Conservation (phyloP, 768 basidiomycete genomes). For the Peribolospora baueri region DNA sequence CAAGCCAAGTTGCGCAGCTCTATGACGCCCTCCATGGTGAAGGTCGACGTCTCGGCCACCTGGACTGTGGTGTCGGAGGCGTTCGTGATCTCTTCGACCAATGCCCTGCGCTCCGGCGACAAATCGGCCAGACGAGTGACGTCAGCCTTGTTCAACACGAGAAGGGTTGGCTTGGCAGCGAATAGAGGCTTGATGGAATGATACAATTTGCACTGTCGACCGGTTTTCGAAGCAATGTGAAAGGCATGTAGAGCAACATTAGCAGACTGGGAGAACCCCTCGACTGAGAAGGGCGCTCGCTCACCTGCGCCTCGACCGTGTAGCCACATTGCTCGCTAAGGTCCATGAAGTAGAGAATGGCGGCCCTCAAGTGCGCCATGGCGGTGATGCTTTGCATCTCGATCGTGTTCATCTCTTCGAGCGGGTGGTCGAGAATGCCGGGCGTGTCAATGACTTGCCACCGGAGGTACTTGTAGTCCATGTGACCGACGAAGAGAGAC, state of each 20-base stretch:
- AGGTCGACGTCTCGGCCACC: constrained; percentile 67
- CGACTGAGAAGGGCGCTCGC: constrained; percentile 8
- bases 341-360: constrained; percentile 96
- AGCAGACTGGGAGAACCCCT: constrained; percentile 3
- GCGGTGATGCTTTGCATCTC: constrained; percentile 99
- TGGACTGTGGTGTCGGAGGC: constrained; percentile 34
- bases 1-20: constrained; percentile 85
- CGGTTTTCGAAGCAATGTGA: background rate
- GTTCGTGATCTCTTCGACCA: constrained; percentile 60
- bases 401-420: constrained; percentile 99
- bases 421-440: constrained; percentile 85
- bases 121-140: constrained; percentile 71
- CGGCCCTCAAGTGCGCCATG: constrained; percentile 79
- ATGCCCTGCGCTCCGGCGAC: constrained; percentile 40
- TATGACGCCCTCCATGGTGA: constrained; percentile 95
- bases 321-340: constrained; percentile 96
- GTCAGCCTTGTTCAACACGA: constrained; percentile 97
- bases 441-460: constrained; percentile 99
- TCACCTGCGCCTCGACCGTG: constrained; percentile 78
- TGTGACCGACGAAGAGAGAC: constrained; percentile 89
- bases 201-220: constrained; percentile 72
- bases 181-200: constrained; percentile 98
- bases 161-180: constrained; percentile 66
- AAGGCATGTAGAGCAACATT: background rate
- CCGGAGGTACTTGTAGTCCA: constrained; percentile 95